Evolutionary conservation across 2,329 filamentous ascomycete species (phyloP).

Genomic region (Epichloe baconii): DNA sequence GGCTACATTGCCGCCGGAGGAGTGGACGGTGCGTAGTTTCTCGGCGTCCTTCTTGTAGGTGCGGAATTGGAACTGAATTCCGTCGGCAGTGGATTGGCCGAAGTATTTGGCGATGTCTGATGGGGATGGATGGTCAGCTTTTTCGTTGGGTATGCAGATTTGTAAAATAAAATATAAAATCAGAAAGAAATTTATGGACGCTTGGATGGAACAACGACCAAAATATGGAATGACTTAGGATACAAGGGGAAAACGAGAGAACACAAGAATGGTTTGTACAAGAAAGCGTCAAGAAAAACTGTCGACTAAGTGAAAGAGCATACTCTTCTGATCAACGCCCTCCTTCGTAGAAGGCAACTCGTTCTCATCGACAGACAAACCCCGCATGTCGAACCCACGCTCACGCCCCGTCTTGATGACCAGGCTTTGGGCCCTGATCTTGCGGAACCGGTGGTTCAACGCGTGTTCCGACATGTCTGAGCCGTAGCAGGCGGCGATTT

Average conservation of each 20-base stretch:
- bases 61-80: slow-evolving; percentile 49
- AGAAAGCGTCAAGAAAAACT: not conserved
- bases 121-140: slow-evolving; percentile 4
- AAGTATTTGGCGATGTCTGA: slow-evolving; percentile 47
- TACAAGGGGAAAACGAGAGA: not conserved
- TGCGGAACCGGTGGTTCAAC: slow-evolving; percentile 39
- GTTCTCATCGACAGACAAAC: slow-evolving; percentile 24
- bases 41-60: slow-evolving; percentile 40
- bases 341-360: slow-evolving; percentile 25
- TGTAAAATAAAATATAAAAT: not conserved
- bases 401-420: slow-evolving; percentile 24
- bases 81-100: slow-evolving; percentile 42
- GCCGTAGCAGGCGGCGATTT: slow-evolving; percentile 33
- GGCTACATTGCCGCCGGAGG: slow-evolving; percentile 32
- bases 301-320: slow-evolving; percentile 6
- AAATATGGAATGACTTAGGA: not conserved
- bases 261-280: not conserved
- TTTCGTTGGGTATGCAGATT: not conserved
- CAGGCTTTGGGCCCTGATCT: slow-evolving; percentile 28
- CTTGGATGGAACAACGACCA: not conserved
- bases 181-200: not conserved
- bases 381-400: slow-evolving; percentile 27
- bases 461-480: slow-evolving; percentile 34
- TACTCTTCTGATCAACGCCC: slow-evolving; percentile 29
- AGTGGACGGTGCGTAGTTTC: slow-evolving; percentile 30